Base-by-base conservation (phyloP, 176 grass and related monocot genomes). In the Lolium multiflorum region DNA sequence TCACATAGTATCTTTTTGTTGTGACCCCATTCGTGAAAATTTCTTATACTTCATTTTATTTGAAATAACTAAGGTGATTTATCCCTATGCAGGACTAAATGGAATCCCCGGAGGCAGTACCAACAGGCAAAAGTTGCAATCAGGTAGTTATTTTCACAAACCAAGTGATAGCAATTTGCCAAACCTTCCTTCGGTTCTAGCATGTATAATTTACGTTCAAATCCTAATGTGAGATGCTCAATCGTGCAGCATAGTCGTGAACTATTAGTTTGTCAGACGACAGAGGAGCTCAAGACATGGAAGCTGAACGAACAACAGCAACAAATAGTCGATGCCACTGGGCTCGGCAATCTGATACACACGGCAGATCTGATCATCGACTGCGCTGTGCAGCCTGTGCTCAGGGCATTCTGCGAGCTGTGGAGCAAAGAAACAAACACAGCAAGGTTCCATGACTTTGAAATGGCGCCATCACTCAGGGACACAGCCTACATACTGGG, bases 401-500 rank as follows among this genome's bases (percentile, higher is more conserved):
- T 85, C 44, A 38, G 16, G 31, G 72, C 44, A 41, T 77, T 85
- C 44, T 85, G 72, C 12, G 44, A 85, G 58, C 24, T 62, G 41
- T 85, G 83, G 71, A 85, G 46, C 71, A 76, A 64, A 49, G 47
- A 77, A 51, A 85, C 72, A 20, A 77, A 85, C 43, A 85, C 83
- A 50, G 58, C 83, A 77, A 61, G 13, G 44, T 77, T 85, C 60
- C 25, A 66, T 85, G 83, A 54, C 57, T 85, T 85, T 41, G 83
- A 85, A 77, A 85, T 85, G 83, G 83, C 72, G 14, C 83, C 72
- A 39, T 85, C 83, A 66, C 72, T 77, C 28, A 77, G 57, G n/a
- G 83, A 85, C 31, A 17, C 28, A 24, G 41, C 83, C 57, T 77
- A 85, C 25, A 77, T 85, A 38, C 16, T 85, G 57, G 83, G 83